phyloP scores from a whole-genome alignment of 495 filamentous ascomycete genomes.

The Penicillium coprophilum region DNA sequence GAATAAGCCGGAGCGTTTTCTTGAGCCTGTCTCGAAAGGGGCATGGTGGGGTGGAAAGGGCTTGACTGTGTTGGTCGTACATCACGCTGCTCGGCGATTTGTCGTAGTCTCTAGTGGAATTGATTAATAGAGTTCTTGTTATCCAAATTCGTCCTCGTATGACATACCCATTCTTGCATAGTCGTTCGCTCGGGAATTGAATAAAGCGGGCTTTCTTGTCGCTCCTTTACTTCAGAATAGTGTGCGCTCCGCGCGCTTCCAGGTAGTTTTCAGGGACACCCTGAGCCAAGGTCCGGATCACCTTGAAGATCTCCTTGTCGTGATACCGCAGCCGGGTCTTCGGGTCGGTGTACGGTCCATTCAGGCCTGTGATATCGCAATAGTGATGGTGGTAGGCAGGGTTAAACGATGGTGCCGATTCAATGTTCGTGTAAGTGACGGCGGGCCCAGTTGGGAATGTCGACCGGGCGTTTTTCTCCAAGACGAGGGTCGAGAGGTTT shows the following conservation, averaged over 20 bases:
- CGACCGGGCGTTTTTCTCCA: conserved; percentile 66
- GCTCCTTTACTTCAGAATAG: conserved; percentile 72
- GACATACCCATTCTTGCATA: conserved; percentile 3
- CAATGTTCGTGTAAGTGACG: conserved; percentile 93
- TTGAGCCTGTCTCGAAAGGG: conserved; percentile 75
- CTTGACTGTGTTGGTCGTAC: conserved; percentile 86
- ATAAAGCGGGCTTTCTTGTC: background rate
- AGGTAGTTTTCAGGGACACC: conserved; percentile 83
- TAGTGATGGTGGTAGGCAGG: conserved; percentile 75
- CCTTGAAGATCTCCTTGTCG: conserved; percentile 82
- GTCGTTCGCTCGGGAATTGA: background rate
- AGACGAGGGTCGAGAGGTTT: conserved; percentile 77
- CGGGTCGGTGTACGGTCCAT: conserved; percentile 86
- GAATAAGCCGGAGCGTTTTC: conserved; percentile 96
- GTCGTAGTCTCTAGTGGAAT: conserved; percentile 13
- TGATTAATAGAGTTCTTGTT: background rate
- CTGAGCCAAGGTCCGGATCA: conserved; percentile 72
- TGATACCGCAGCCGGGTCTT: conserved; percentile 90
- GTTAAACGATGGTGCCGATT: conserved; percentile 79
- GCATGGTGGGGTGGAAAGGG: conserved; percentile 73
- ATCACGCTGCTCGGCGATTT: conserved; percentile 23
- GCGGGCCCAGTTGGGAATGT: conserved; percentile 55
- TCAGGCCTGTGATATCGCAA: conserved; percentile 91
- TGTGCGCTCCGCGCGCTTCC: conserved; percentile 86
- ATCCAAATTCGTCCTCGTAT: background rate